A percentile compares a stretch with the other conserved stretches of the same genome.
Evolutionary conservation across 2,329 filamentous ascomycete species (phyloP).

Genomic region (Talaromyces albobiverticillius): DNA sequence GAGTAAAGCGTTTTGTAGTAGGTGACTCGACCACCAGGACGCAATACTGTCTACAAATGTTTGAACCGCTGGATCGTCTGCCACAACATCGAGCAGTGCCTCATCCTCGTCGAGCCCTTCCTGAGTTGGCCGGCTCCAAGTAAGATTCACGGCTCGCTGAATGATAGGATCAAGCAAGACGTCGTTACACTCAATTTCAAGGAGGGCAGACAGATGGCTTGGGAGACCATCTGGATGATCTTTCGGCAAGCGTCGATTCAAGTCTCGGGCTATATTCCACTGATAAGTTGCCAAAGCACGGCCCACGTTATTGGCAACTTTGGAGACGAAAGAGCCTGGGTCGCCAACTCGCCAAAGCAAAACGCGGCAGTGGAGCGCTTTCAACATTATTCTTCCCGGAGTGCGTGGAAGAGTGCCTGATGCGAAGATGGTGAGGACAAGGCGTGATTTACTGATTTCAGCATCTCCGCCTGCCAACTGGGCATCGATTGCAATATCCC

Average conservation of each 20-base stretch:
- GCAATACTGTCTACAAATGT: slow-evolving; percentile 87
- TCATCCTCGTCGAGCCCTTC: slow-evolving; percentile 62
- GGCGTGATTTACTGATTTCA: slow-evolving; percentile 81
- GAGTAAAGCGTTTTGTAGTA: slow-evolving; percentile 67
- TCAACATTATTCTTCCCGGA: slow-evolving; percentile 80
- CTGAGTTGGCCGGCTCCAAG: slow-evolving; percentile 77
- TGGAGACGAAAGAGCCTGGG: slow-evolving; percentile 62
- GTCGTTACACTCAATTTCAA: slow-evolving; percentile 77
- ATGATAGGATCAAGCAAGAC: slow-evolving; percentile 75
- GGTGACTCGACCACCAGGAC: slow-evolving; percentile 81
- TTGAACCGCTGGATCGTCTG: slow-evolving; percentile 79
- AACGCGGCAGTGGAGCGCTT: slow-evolving; percentile 86
- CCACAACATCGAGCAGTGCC: slow-evolving; percentile 75
- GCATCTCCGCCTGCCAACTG: slow-evolving; percentile 87
- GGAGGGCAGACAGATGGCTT: slow-evolving; percentile 69
- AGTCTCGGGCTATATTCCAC: slow-evolving; percentile 76
- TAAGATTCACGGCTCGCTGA: slow-evolving; percentile 83
- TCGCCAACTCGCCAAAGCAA: slow-evolving; percentile 76
- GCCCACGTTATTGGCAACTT: slow-evolving; percentile 66
- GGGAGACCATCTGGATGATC: slow-evolving; percentile 67
- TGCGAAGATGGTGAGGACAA: slow-evolving; percentile 81
- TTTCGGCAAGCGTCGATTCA: slow-evolving; percentile 48
- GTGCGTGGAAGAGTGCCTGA: slow-evolving; percentile 83
- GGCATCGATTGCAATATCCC: slow-evolving; percentile 89
- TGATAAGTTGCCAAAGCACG: slow-evolving; percentile 69